phyloP scores from a whole-genome alignment of 2,329 filamentous ascomycete genomes.

The Cercospora nicotianae region DNA sequence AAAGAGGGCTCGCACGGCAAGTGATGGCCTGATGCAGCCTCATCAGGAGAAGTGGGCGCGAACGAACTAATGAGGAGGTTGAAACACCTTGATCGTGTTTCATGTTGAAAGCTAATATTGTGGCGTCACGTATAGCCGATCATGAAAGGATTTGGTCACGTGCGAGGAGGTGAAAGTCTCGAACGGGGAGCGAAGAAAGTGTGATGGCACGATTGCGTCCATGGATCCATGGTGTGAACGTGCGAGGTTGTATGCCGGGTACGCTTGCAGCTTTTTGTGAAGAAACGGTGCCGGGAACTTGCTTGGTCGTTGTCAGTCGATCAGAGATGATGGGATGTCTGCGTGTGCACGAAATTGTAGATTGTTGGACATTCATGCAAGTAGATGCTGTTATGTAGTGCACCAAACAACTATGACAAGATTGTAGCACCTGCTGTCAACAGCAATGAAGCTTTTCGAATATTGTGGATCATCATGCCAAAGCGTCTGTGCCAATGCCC shows the following conservation, averaged over 20 bases:
- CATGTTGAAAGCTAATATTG: background rate
- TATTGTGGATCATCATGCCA: background rate
- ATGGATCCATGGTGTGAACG: background rate
- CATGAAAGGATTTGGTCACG: background rate
- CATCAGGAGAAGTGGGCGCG: background rate
- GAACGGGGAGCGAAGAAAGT: background rate
- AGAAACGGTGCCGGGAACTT: background rate
- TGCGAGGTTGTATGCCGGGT: background rate
- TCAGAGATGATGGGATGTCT: no score
- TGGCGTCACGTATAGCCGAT: background rate
- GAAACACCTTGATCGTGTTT: background rate
- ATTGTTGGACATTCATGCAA: background rate
- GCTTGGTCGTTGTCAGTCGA: background rate
- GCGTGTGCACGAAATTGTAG: background rate
- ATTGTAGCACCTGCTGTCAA: slow-evolving; percentile 5
- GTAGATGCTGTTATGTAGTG: background rate
- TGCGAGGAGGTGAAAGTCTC: background rate
- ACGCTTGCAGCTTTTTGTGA: background rate
- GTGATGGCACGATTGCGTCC: background rate
- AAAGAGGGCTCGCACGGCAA: background rate
- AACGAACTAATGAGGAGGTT: background rate
- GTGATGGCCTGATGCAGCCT: background rate
- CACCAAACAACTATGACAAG: background rate
- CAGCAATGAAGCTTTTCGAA: background rate
- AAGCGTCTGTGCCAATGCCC: background rate